A percentile compares a stretch with the other conserved stretches of the same genome.
These are phyloP conservation scores for Plantago ovata DNA, from an alignment of 257 asterid species.

Conservation along the genomic window DNA sequence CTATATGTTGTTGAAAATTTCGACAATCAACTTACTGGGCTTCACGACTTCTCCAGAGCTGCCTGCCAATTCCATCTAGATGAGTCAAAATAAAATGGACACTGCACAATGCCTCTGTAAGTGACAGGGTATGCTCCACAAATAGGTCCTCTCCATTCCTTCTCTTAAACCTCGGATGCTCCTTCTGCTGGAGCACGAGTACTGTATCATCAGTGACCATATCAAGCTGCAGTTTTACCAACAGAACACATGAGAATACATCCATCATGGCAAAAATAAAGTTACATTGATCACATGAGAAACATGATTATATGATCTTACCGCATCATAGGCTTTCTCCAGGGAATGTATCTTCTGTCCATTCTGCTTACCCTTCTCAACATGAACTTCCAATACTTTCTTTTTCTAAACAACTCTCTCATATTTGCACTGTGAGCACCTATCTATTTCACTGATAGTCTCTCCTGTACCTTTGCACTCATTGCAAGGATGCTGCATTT, in stretches of 20 bases:
- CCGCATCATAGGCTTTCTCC: conserved; percentile 84
- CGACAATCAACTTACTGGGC: conserved; percentile 41
- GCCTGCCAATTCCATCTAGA: conserved; percentile 60
- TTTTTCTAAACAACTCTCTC: conserved; percentile 60
- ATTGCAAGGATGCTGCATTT: conserved; percentile 73
- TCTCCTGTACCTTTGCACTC: conserved; percentile 75
- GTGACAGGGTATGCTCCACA: conserved; percentile 51
- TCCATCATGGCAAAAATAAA: background rate
- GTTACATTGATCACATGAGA: background rate
- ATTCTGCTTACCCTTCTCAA: conserved; percentile 73
- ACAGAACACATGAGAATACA: too few relatives aligned
- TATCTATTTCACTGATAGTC: conserved; percentile 50
- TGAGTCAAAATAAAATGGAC: conserved; percentile 57
- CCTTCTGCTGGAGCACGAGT: conserved; percentile 60
- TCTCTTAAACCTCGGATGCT: conserved; percentile 64
- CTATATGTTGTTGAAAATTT: too few relatives aligned
- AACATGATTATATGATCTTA: conserved; percentile 17
- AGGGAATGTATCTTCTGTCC: conserved; percentile 68
- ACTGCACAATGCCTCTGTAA: conserved; percentile 68
- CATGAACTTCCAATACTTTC: conserved; percentile 65
- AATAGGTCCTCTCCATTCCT: conserved; percentile 65
- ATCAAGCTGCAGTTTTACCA: conserved; percentile 48
- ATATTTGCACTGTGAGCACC: conserved; percentile 68
- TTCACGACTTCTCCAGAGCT: conserved; percentile 67
- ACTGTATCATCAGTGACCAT: conserved; percentile 61